Evolutionary conservation across 2,329 filamentous ascomycete species (phyloP).

Genomic region (Aquanectria penicillioides): DNA sequence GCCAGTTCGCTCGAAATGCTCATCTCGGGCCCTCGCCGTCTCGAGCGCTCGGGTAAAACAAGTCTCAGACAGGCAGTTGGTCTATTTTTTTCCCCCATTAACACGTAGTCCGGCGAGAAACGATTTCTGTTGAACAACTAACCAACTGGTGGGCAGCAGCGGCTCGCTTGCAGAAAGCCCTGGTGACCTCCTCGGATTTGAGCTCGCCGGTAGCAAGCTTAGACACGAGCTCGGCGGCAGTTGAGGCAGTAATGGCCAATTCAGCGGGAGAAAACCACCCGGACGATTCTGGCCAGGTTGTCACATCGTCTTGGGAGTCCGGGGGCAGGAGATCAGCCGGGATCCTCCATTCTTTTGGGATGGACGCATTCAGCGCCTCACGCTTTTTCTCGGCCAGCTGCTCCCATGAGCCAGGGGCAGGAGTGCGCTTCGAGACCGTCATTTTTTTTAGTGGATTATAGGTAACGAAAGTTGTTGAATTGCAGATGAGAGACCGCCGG

Average conservation of each 20-base stretch:
- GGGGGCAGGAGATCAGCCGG: slow-evolving; percentile 63
- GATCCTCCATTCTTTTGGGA: slow-evolving; percentile 68
- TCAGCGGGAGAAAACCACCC: slow-evolving; percentile 67
- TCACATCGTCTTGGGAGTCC: slow-evolving; percentile 60
- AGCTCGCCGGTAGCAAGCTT: slow-evolving; percentile 48
- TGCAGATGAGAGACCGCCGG: background rate
- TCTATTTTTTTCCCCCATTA: slow-evolving; percentile 36
- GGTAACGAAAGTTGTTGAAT: background rate
- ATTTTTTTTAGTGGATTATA: background rate
- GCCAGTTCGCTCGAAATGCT: slow-evolving; percentile 57
- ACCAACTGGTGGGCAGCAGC: slow-evolving; percentile 64
- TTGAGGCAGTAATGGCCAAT: slow-evolving; percentile 57
- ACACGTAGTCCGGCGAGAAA: background rate
- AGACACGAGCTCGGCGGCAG: slow-evolving; percentile 49
- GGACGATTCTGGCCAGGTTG: slow-evolving; percentile 63
- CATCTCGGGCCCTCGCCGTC: slow-evolving; percentile 60
- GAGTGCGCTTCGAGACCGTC: slow-evolving; percentile 15
- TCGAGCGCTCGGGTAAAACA: slow-evolving; percentile 63
- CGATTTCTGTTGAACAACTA: background rate
- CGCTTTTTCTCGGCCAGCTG: slow-evolving; percentile 30
- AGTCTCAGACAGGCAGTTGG: slow-evolving; percentile 63
- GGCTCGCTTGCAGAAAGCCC: slow-evolving; percentile 65
- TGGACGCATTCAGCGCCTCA: slow-evolving; percentile 48
- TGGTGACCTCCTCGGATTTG: slow-evolving; percentile 52
- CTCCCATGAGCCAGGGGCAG: slow-evolving; percentile 26